Evolutionary conservation across 2,329 filamentous ascomycete species (phyloP).

Genomic region (Pseudocercospora vitis): DNA sequence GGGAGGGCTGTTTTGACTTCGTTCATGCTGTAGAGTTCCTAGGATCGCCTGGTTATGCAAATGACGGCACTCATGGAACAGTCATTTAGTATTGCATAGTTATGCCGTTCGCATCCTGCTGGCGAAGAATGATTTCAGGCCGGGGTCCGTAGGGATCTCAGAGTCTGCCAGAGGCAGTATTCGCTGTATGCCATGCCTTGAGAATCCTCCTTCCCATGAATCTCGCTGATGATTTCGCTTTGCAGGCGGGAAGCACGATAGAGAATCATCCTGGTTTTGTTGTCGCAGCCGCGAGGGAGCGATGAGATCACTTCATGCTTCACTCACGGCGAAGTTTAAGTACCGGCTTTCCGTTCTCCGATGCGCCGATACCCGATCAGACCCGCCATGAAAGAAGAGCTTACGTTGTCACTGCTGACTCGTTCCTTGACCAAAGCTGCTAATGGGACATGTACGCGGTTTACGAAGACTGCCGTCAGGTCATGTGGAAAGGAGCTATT

Average conservation of each 20-base stretch:
- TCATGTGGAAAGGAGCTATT: no score
- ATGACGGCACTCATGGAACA: neutral
- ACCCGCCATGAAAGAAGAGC: no score
- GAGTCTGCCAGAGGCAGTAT: neutral
- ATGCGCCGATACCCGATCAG: neutral
- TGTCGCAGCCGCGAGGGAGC: neutral
- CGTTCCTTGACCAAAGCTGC: no score
- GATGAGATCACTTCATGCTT: conserved; percentile 4
- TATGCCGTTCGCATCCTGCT: no score
- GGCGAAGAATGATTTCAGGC: no score
- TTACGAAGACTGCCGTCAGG: no score
- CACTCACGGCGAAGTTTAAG: neutral
- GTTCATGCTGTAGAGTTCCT: neutral
- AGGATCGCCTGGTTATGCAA: neutral
- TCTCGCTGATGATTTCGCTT: neutral
- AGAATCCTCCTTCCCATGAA: neutral
- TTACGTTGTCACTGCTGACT: no score
- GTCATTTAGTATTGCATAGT: no score
- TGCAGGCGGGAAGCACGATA: neutral
- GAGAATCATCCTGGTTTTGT: neutral
- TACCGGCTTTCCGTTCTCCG: neutral
- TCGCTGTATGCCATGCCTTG: neutral
- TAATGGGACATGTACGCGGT: no score
- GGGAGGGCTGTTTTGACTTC: neutral
- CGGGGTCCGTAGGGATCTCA: conserved; percentile 2